Base-by-base conservation (phyloP, 2,329 filamentous ascomycete genomes). In the Fusarium nodosum region DNA sequence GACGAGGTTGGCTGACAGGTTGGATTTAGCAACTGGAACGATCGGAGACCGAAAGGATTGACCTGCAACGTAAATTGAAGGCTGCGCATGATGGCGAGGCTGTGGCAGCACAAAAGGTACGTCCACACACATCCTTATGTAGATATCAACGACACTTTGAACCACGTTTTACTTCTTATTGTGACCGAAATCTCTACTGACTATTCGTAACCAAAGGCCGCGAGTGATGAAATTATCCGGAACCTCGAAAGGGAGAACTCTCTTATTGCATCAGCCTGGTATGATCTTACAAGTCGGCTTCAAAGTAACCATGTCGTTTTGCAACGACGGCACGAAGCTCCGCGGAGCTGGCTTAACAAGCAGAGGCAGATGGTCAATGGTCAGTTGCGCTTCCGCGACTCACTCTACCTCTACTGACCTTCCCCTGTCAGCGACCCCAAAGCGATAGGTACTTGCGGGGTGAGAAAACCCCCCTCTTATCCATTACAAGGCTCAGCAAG, bases 231-330 rank as follows among this genome's bases (percentile, higher is more conserved):
- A 74, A 81, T 83, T 52, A 86, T 92, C 75, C 88, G 88, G 70
- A 92, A 90, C 72, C 86, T 97, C 62, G 87, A 91, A 77, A 88
- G 91, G 72, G 93, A 97, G 79, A 93, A 93, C 77, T 86, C 86
- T 39, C 85, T 96, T 76, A 93, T 97, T 74, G 85, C 90, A 28
- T 91, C 90, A n/a, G 93, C 93, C 3, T 97, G 92, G 92, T 94
- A 94, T 80, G 92, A 95, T 78, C 86, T 96, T 74, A 90, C 90
- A 28, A 90, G 86, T 76, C 86, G 93, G 53, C 80, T 97, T 72
- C 93, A 96, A 80, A 94, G 91, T 81, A 95, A 94, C 77, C 92
- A 92, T 66, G 90, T 95, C 42, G 88, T 93, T 56, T 81, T 97
- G 66, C 91, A 94, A 76, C 84, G 93, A 70, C 86, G 91, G 72